A percentile compares a stretch with the other conserved stretches of the same genome.
phyloP scores from a whole-genome alignment of 192 early-diverging fungal species.

The Glomus cerebriforme region DNA sequence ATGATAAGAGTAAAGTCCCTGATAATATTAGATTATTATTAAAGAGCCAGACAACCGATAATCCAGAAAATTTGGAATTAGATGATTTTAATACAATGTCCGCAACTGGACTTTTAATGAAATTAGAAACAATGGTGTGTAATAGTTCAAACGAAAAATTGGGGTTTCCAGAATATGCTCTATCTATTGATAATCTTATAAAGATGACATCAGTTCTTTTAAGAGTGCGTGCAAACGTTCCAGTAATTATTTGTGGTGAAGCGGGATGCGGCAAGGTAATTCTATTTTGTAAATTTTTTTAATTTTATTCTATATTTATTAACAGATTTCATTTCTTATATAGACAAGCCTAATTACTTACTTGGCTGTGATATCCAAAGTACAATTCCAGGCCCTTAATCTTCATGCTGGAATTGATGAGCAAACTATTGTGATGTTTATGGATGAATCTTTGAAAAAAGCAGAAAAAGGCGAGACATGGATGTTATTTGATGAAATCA shows the following conservation, averaged over 20 bases:
- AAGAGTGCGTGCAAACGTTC: background rate
- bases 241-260: background rate
- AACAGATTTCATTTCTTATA: background rate
- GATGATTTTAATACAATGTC: background rate
- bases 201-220: slow-evolving; percentile 1
- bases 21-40: background rate
- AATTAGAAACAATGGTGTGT: slow-evolving; percentile 13
- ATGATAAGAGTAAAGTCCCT: background rate
- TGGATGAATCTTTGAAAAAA: too few relatives aligned
- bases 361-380: too few relatives aligned
- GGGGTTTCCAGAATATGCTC: too few relatives aligned
- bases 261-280: too few relatives aligned
- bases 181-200: slow-evolving; percentile 13
- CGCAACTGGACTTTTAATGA: background rate
- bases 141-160: background rate
- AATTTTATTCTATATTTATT: background rate
- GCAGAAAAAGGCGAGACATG: too few relatives aligned
- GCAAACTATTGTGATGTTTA: too few relatives aligned
- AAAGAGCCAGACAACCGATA: background rate
- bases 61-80: background rate
- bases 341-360: background rate
- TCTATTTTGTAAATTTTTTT: background rate
- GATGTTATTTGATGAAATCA: too few relatives aligned
- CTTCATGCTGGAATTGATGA: too few relatives aligned
- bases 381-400: too few relatives aligned